These are phyloP conservation scores for Dryas integrifolia DNA, from an alignment of 331 rosid genomes.

Conservation along the genomic window DNA sequence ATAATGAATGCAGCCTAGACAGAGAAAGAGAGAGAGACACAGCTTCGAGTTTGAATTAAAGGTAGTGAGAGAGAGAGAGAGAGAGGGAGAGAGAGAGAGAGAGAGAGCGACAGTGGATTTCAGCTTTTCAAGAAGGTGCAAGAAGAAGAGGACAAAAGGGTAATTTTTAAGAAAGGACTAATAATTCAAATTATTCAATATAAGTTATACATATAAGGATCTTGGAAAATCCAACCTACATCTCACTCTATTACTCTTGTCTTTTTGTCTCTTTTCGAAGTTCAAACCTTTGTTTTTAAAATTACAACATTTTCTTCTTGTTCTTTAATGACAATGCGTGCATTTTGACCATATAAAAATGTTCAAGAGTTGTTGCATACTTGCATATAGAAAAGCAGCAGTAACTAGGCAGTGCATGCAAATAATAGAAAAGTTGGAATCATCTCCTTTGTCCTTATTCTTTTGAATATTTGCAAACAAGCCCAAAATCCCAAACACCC, in stretches of 20 bases:
- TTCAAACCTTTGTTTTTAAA: slow-evolving; percentile 25
- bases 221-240: slow-evolving; percentile 55
- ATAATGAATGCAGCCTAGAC: slow-evolving; percentile 8
- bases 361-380: neutral
- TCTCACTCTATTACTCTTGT: slow-evolving; percentile 34
- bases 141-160: slow-evolving; percentile 55
- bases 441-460: neutral
- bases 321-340: slow-evolving; percentile 20
- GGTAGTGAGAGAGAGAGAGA: slow-evolving; percentile 26
- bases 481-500: too few relatives aligned
- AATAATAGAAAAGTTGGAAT: slow-evolving; percentile 4
- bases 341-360: slow-evolving; percentile 18
- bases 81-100: slow-evolving; percentile 15
- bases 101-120: slow-evolving; percentile 30
- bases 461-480: too few relatives aligned
- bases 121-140: slow-evolving; percentile 27
- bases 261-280: slow-evolving; percentile 30
- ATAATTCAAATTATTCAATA: slow-evolving; percentile 33
- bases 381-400: neutral
- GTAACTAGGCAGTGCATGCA: neutral
- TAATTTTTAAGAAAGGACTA: slow-evolving; percentile 34
- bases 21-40: slow-evolving; percentile 20
- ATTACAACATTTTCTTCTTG: neutral
- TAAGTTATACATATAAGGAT: neutral
- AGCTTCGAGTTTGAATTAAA: slow-evolving; percentile 69